These are phyloP conservation scores for Boletus patriciae DNA, from an alignment of 768 basidiomycete species.

Conservation along the genomic window DNA sequence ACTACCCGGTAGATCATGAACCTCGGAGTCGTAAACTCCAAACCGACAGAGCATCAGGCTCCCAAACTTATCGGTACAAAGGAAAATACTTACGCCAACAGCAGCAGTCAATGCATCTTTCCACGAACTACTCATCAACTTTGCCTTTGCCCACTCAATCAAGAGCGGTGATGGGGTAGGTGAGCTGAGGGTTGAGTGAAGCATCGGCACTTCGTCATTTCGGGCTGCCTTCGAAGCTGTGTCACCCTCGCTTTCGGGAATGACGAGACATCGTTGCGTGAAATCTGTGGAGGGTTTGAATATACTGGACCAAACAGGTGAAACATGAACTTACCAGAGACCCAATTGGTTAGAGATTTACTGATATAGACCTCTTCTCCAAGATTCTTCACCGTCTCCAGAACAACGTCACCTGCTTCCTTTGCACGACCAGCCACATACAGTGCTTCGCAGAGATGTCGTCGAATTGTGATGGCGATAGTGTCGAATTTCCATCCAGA, in stretches of 20 bases:
- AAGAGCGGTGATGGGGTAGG: background rate
- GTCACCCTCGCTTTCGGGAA: background rate
- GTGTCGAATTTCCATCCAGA: constrained; percentile 9
- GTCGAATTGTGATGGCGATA: background rate
- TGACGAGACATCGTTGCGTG: background rate
- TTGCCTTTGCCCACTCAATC: background rate
- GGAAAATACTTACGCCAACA: background rate
- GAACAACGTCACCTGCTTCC: background rate
- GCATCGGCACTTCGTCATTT: background rate
- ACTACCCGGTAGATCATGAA: background rate
- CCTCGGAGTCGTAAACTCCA: background rate
- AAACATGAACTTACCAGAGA: background rate
- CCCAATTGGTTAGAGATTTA: background rate
- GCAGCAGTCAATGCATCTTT: background rate
- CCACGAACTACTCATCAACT: background rate
- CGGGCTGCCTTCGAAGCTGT: too few species aligned
- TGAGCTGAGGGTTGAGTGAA: background rate
- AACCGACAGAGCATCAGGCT: background rate
- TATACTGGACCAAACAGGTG: too few species aligned
- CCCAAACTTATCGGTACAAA: too few species aligned
- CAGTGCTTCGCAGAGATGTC: constrained; percentile 3
- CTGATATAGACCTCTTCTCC: background rate
- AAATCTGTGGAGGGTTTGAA: background rate
- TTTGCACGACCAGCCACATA: background rate
- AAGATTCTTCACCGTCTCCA: background rate